Evolutionary conservation across 768 basidiomycete genomes (phyloP).

Genomic region (Hebeloma cylindrosporum): DNA sequence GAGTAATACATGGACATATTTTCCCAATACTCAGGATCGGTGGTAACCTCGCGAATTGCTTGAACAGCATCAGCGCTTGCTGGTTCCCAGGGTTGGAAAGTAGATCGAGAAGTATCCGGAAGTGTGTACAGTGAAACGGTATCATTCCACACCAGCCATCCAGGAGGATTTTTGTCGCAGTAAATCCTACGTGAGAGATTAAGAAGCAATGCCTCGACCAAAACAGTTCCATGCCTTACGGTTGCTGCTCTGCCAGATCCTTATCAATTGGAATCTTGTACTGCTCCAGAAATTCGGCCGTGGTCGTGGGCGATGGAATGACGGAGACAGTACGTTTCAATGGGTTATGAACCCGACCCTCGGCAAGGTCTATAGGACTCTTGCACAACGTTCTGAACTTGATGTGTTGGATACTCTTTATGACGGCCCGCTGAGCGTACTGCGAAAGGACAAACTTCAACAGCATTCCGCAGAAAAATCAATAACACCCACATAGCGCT

Average conservation of each 20-base stretch:
- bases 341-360: slow-evolving; percentile 67
- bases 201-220: background rate
- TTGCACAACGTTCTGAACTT: slow-evolving; percentile 75
- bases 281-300: slow-evolving; percentile 51
- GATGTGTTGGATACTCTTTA: slow-evolving; percentile 75
- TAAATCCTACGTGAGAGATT: slow-evolving; percentile 40
- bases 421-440: slow-evolving; percentile 73
- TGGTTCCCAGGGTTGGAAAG: slow-evolving; percentile 61
- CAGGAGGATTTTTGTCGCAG: slow-evolving; percentile 57
- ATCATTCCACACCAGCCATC: slow-evolving; percentile 67
- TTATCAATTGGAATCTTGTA: slow-evolving; percentile 54
- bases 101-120: slow-evolving; percentile 48
- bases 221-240: slow-evolving; percentile 39
- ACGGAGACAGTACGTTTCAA: slow-evolving; percentile 54
- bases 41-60: slow-evolving; percentile 48
- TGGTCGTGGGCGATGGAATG: slow-evolving; percentile 50
- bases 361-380: slow-evolving; percentile 54
- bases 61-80: slow-evolving; percentile 50
- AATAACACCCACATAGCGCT: slow-evolving; percentile 57
- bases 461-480: slow-evolving; percentile 1
- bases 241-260: slow-evolving; percentile 31
- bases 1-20: slow-evolving; percentile 66
- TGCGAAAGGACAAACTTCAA: slow-evolving; percentile 23
- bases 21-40: slow-evolving; percentile 62
- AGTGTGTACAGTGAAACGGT: slow-evolving; percentile 44